Evolutionary conservation across 2,329 filamentous ascomycete genomes (phyloP).

Genomic region (Fusarium abutilonis): DNA sequence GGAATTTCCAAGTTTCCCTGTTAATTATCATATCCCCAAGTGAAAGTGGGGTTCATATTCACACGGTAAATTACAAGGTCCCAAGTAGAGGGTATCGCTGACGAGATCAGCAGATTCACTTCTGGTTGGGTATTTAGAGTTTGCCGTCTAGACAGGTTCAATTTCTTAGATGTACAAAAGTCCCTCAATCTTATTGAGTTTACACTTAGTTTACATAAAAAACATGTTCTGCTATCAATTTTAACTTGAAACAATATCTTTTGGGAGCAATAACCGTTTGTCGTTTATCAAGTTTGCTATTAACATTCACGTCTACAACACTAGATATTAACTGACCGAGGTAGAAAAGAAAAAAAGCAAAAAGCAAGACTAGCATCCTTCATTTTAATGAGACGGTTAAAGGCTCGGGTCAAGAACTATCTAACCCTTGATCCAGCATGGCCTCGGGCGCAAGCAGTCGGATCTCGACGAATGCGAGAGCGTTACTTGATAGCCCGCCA

Average conservation of each 20-base stretch:
- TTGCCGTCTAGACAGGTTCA: no score
- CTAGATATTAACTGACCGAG: not conserved
- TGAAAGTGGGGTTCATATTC: no score
- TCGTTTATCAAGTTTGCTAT: conserved; percentile 5
- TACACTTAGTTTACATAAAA: conserved; percentile 11
- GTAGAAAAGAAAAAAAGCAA: conserved; percentile 1
- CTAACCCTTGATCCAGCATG: fast-evolving
- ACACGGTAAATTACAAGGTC: no score
- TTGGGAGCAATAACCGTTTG: conserved; percentile 4
- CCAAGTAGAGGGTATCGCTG: no score
- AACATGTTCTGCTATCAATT: not conserved
- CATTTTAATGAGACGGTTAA: not conserved
- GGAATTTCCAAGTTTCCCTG: no score
- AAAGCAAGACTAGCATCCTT: conserved; percentile 4
- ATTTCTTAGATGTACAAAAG: no score
- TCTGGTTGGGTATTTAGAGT: no score
- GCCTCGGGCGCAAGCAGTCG: conserved; percentile 11
- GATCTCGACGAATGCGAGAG: not conserved
- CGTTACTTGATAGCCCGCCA: fast-evolving
- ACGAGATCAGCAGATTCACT: no score
- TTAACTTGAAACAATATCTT: not conserved
- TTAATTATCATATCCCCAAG: no score
- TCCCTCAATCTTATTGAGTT: not conserved
- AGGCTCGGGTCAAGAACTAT: conserved; percentile 1
- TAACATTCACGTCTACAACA: not conserved